These are phyloP conservation scores for Tolypocladium album DNA, from an alignment of 2,329 filamentous ascomycete genomes.

Conservation along the genomic window DNA sequence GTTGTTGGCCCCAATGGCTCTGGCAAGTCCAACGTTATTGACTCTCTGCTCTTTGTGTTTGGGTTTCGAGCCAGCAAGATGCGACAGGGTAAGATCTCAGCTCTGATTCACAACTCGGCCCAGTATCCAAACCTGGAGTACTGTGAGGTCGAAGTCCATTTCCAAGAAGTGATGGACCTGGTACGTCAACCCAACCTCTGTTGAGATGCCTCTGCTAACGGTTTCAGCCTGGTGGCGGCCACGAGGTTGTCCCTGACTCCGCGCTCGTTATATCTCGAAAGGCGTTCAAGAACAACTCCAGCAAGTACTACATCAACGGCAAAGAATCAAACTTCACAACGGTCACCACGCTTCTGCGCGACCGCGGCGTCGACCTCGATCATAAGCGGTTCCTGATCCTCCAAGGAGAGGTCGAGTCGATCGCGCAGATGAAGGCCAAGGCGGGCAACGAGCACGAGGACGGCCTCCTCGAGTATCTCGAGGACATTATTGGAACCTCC, in stretches of 20 bases:
- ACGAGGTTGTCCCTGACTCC: slow-evolving; percentile 72
- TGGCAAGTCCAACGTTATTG: slow-evolving; percentile 97
- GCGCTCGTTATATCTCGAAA: slow-evolving; percentile 79
- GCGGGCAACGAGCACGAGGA: slow-evolving; percentile 93
- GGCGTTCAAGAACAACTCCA: slow-evolving; percentile 96
- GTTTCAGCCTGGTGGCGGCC: slow-evolving; percentile 54
- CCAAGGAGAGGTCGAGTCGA: slow-evolving; percentile 96
- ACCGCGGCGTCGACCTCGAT: slow-evolving; percentile 86
- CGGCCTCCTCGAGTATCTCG: slow-evolving; percentile 88
- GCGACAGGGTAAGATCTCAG: slow-evolving; percentile 96
- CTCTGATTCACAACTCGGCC: slow-evolving; percentile 93
- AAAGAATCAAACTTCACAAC: slow-evolving; percentile 85
- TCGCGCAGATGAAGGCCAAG: slow-evolving; percentile 98
- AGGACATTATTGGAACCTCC: slow-evolving; percentile 97
- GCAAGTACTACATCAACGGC: slow-evolving; percentile 94
- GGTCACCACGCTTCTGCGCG: slow-evolving; percentile 78
- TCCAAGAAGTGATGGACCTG: slow-evolving; percentile 87
- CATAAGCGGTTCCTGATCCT: slow-evolving; percentile 97
- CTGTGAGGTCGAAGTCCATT: slow-evolving; percentile 95
- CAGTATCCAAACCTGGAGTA: slow-evolving; percentile 73
- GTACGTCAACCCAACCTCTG: slow-evolving; percentile 23
- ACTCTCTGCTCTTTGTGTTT: slow-evolving; percentile 96
- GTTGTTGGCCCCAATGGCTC: slow-evolving; percentile 97
- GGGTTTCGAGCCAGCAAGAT: slow-evolving; percentile 98
- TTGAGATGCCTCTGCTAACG: slow-evolving; percentile 13